These are phyloP conservation scores for Termitomyces sp. DNA, from an alignment of 768 basidiomycete species.

Conservation along the genomic window DNA sequence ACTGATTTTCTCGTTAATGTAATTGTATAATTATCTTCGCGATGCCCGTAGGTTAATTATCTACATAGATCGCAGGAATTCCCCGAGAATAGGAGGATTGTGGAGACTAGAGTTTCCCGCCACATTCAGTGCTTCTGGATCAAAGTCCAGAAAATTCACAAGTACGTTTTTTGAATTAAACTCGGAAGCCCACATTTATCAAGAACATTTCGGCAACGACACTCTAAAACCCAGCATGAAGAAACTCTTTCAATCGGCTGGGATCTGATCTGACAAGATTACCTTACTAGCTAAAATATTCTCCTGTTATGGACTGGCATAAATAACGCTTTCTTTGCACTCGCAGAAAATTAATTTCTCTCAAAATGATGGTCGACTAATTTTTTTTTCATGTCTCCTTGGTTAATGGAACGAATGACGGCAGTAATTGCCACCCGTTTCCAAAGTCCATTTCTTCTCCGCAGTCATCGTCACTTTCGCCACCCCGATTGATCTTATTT, in stretches of 20 bases:
- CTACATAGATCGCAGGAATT: background rate
- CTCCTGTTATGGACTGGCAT: background rate
- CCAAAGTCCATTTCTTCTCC: background rate
- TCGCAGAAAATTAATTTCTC: background rate
- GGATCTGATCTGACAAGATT: background rate
- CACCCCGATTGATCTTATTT: constrained; percentile 8
- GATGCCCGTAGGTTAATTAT: no score
- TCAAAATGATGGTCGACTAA: background rate
- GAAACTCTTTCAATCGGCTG: background rate
- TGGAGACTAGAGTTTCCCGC: constrained; percentile 2
- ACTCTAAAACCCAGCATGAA: background rate
- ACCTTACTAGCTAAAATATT: background rate
- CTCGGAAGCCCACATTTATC: background rate
- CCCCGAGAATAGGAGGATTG: background rate
- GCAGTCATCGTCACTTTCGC: background rate
- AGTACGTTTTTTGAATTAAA: background rate
- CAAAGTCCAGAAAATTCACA: constrained; percentile 4
- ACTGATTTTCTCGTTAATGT: background rate
- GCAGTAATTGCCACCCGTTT: background rate
- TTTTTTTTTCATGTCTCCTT: no score
- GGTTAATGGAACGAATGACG: background rate
- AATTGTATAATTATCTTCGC: background rate
- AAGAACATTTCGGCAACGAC: background rate
- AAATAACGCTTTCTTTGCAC: background rate
- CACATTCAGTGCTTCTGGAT: constrained; percentile 8